Conservation (phyloP, 2,329 filamentous ascomycete genomes). For the Penicillium oxalicum region DNA sequence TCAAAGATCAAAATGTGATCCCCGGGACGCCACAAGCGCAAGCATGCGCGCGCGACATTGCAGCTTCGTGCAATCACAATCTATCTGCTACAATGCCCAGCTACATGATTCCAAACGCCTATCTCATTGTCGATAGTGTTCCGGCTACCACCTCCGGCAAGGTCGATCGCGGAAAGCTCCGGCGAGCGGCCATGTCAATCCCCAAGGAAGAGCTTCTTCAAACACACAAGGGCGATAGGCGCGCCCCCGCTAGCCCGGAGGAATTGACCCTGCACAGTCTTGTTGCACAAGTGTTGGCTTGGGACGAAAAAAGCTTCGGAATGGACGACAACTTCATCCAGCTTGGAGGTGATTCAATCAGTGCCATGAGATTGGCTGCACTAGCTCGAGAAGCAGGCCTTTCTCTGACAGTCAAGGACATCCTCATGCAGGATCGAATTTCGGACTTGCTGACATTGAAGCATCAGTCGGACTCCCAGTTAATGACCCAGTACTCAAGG, state of each 20-base stretch:
- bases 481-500: too few species aligned
- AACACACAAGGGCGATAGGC: not conserved
- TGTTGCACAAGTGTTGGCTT: too few species aligned
- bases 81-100: not conserved
- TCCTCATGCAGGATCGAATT: not conserved
- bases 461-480: too few species aligned
- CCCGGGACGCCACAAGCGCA: not conserved
- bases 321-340: not conserved
- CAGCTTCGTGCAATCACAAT: not conserved
- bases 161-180: not conserved
- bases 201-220: too few species aligned
- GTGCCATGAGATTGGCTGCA: not conserved
- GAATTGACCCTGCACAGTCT: too few species aligned
- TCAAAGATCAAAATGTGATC: not conserved
- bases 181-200: too few species aligned
- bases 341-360: not conserved
- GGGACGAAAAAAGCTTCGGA: too few species aligned
- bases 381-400: not conserved
- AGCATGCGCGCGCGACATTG: not conserved
- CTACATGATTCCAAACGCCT: not conserved
- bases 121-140: not conserved
- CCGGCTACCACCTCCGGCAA: not conserved
- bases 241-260: not conserved
- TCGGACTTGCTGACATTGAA: too few species aligned
- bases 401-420: not conserved